Evolutionary conservation across 2,329 filamentous ascomycete genomes (phyloP), one percentile per base, ranked within the genome.

Genomic region (Colletotrichum costaricense): DNA sequence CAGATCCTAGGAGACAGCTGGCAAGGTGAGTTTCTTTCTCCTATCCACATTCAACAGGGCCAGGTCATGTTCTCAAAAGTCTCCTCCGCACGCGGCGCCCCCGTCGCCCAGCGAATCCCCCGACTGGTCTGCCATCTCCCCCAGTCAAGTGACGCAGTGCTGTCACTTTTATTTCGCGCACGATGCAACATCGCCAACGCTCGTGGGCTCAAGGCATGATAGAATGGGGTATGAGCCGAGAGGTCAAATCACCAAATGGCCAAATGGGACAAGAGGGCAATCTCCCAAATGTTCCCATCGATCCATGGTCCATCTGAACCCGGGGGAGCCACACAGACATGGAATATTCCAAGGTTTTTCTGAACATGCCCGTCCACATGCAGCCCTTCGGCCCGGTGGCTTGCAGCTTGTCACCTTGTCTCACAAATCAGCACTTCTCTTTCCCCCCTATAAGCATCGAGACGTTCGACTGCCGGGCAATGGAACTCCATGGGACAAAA

Each of bases 371-470:
- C 30, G 26, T 42, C 24, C 62, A 55, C 49, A 56, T 62, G 67
- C 60, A 52, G 67, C 46, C 28, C 70, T 38, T 62, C 70, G 70
- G 70, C 7, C 67, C 67, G 59, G 70, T 63, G 67, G 70, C 67
- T 73, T 73, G 67, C 70, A 73, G 60, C 24, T 35, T 62, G 60
- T 70, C 60, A 60, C 28, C 49, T 54, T 64, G 62, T 64, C 42
- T 63, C 59, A 55, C 8, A 26, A 11, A 35, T 35, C 33, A 35
- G 33, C 11, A 35, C 14, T 22, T 19, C 11, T 6, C 7, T 8
- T 22, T n/a, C 9, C 3, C 54, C 54, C 62, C 62, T 67, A 46
- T 73, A 30, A 22, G 24, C 56, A 26, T 11, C 12, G 30, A 24
- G 56, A 64, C 26, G n/a, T 24, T n/a, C 59, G 6, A 49, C 19